Evolutionary conservation across 2,329 filamentous ascomycete species (phyloP).

Genomic region (Xylariaceae sp.): DNA sequence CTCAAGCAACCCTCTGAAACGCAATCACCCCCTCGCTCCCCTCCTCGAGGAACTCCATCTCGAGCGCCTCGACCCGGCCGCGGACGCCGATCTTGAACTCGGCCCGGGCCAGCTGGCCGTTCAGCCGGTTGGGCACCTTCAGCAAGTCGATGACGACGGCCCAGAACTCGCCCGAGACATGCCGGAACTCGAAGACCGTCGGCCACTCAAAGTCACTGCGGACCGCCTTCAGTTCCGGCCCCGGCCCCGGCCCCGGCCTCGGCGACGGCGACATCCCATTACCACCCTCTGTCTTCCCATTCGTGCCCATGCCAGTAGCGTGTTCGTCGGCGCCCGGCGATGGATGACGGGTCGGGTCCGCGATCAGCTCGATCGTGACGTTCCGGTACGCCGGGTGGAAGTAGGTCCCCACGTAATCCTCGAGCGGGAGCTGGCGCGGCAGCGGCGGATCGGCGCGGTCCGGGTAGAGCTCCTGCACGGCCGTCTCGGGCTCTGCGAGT

Average conservation of each 20-base stretch:
- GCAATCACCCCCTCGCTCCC: constrained; percentile 36
- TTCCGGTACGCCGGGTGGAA: constrained; percentile 47
- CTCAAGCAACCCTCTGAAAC: constrained; percentile 33
- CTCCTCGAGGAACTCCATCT: constrained; percentile 37
- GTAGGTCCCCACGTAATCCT: constrained; percentile 46
- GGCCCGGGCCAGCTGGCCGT: constrained; percentile 35
- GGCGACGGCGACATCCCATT: not conserved
- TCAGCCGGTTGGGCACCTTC: constrained; percentile 29
- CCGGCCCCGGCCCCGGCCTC: too few species aligned
- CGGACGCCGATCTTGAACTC: constrained; percentile 37
- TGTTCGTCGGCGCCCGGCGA: not conserved
- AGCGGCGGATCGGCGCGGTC: constrained; percentile 39
- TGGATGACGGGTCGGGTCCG: not conserved
- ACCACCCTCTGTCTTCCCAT: not conserved
- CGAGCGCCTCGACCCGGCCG: constrained; percentile 33
- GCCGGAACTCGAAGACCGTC: constrained; percentile 37
- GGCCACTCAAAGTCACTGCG: constrained; percentile 38
- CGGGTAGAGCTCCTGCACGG: constrained; percentile 43
- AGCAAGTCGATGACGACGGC: constrained; percentile 35
- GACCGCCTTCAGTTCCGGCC: constrained; percentile 29
- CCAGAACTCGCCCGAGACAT: constrained; percentile 43
- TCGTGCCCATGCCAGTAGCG: not conserved
- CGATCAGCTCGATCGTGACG: constrained; percentile 32
- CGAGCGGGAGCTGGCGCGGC: constrained; percentile 40
- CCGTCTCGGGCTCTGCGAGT: constrained; percentile 35